Conservation (phyloP, 148 eudicot species). For the Fagopyrum esculentum region DNA sequence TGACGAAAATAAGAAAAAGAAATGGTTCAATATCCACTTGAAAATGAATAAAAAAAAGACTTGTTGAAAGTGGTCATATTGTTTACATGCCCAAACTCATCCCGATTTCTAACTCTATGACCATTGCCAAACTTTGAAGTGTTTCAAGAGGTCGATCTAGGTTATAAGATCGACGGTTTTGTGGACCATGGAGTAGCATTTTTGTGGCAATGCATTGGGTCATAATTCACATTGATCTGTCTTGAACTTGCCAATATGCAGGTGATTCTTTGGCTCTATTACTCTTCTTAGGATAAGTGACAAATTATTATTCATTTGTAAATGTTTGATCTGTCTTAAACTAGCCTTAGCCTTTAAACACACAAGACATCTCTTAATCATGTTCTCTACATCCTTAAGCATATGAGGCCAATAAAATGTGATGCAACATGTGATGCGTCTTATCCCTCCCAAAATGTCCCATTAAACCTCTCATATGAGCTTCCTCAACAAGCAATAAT, state of each 20-base stretch:
- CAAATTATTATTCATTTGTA: background rate
- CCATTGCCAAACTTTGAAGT: background rate
- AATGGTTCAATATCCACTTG: constrained; percentile 68
- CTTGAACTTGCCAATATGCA: background rate
- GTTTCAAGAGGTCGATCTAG: no score
- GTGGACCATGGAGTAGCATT: background rate
- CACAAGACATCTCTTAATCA: no score
- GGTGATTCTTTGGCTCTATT: background rate
- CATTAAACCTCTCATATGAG: no score
- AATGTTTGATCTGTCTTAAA: background rate
- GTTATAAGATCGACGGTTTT: background rate
- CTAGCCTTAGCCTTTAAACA: no score
- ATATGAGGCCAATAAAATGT: no score
- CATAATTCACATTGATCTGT: background rate
- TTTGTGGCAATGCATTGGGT: background rate
- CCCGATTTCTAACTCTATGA: no score
- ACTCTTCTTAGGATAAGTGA: background rate
- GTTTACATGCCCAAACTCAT: no score
- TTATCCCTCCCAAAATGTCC: no score
- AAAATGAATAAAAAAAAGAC: constrained; percentile 70
- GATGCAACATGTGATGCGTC: no score
- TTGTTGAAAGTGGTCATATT: constrained; percentile 31
- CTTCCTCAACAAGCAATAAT: no score
- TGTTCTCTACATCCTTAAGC: no score
- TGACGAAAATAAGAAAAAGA: constrained; percentile 70